Base-by-base conservation (phyloP, 2,329 filamentous ascomycete species). In the Sphaerulina vaccinii region DNA sequence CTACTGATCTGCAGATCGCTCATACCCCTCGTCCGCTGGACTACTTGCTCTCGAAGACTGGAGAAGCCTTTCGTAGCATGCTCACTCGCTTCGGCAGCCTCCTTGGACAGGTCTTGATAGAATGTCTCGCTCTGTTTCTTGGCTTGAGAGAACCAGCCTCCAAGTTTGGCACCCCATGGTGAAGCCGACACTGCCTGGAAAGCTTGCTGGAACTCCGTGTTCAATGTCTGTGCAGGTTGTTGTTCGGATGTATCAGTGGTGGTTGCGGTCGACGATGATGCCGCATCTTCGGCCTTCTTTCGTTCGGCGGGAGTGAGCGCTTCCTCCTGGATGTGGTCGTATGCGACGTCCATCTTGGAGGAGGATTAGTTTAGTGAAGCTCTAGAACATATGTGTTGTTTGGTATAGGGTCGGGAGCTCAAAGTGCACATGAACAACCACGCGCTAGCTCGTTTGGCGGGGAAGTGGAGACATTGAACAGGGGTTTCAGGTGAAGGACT, bases 311-410 rank as follows among this genome's bases (percentile, higher is more conserved):
- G 71, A 21, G 74, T 72, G 62, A 88, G 80, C 45, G 83, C 81
- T 70, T 93, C 86, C 75, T 96, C 90, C 69, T 90, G 85, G 65
- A 97, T 95, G 71, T 96, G 90, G 68, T 99, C 93, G 80, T 97
- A 99, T 38, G 91, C 91, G 67, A 95, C 79, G 81, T 99, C 93
- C 93, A 99, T 97, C 9, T 40, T 40, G 18, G 3, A 9, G 15
- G 16, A 13, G 35, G n/a, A 15, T 32, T n/a, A n/a, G n/a, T n/a
- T n/a, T n/a, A n/a, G n/a, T n/a, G n/a, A n/a, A n/a, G n/a, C n/a
- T n/a, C n/a, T n/a, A n/a, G n/a, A n/a, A n/a, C n/a, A n/a, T n/a
- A n/a, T n/a, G n/a, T n/a, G n/a, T n/a, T n/a, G n/a, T n/a, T n/a
- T n/a, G n/a, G n/a, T n/a, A n/a, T n/a, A n/a, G n/a, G n/a, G n/a